Conservation (phyloP, 2,329 filamentous ascomycete genomes). For the Nemania sp. region DNA sequence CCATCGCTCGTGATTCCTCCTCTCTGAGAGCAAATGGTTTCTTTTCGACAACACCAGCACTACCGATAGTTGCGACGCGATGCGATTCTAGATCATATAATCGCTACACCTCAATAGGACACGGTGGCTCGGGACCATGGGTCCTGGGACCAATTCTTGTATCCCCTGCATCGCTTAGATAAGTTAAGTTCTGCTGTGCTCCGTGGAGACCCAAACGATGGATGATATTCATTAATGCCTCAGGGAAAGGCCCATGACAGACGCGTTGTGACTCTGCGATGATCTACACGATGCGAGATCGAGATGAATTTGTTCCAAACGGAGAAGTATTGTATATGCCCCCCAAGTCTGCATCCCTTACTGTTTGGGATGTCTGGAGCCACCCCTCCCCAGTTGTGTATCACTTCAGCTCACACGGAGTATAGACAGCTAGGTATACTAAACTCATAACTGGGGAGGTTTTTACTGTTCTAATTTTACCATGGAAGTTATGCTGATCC, state of each 20-base stretch:
- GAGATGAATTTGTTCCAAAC: constrained; percentile 12
- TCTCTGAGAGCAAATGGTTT: constrained; percentile 28
- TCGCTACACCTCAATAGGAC: constrained; percentile 25
- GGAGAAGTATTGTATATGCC: constrained; percentile 8
- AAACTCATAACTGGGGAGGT: background rate
- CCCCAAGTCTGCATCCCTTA: constrained; percentile 6
- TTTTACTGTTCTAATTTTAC: constrained; percentile 21
- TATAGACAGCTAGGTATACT: constrained; percentile 1
- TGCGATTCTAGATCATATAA: constrained; percentile 23
- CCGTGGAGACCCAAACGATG: constrained; percentile 16
- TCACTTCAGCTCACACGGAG: constrained; percentile 30
- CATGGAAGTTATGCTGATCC: background rate
- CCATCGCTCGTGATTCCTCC: constrained; percentile 27
- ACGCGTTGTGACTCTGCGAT: constrained; percentile 29
- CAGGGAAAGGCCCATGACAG: constrained; percentile 25
- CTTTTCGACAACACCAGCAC: constrained; percentile 31
- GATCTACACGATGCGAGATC: constrained; percentile 20
- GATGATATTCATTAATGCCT: constrained; percentile 16
- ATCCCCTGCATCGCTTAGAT: constrained; percentile 29
- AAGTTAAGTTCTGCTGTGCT: constrained; percentile 19
- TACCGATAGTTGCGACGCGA: constrained; percentile 27
- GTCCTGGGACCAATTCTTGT: constrained; percentile 25
- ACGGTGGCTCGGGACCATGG: constrained; percentile 19
- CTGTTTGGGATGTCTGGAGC: constrained; percentile 3
- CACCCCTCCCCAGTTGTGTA: constrained; percentile 1